Percentiles rank a stretch among this genome's conserved stretches.
phyloP scores from a whole-genome alignment of 306 rosid species.

The Chamaecrista fasciculata region DNA sequence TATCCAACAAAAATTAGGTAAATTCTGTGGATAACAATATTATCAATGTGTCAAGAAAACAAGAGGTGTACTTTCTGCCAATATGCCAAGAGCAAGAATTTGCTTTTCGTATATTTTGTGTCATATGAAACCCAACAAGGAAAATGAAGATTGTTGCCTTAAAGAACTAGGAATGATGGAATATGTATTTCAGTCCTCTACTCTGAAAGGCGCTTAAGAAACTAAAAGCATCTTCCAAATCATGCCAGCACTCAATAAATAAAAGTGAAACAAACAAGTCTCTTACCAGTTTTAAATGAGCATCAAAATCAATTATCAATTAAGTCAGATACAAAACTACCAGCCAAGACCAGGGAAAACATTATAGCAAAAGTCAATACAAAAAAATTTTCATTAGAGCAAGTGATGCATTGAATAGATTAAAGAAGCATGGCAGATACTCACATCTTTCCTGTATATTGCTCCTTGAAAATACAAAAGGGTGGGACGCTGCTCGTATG shows the following conservation, averaged over 20 bases:
- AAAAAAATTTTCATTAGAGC: not conserved
- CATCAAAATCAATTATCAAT: slow-evolving; percentile 17
- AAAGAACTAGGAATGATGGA: not conserved
- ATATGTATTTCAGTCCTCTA: not conserved
- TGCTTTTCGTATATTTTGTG: not conserved
- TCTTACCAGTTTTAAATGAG: slow-evolving; percentile 3
- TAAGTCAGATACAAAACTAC: not conserved
- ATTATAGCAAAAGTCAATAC: not conserved
- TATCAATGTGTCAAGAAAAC: not conserved
- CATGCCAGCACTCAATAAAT: not conserved
- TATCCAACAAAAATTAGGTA: not conserved
- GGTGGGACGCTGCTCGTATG: slow-evolving; percentile 68
- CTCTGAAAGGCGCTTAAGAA: slow-evolving; percentile 1
- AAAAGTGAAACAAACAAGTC: slow-evolving; percentile 7
- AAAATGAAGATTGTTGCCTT: not conserved
- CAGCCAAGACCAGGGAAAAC: not conserved
- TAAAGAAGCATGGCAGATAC: slow-evolving; percentile 38
- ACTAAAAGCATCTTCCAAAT: not conserved
- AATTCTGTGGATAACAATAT: not conserved
- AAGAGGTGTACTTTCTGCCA: not conserved
- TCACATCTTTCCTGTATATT: slow-evolving; percentile 93
- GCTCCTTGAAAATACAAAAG: slow-evolving; percentile 86
- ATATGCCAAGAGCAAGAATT: not conserved
- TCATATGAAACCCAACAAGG: too few relatives aligned
- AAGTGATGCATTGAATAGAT: slow-evolving; percentile 19